These are phyloP conservation scores for Rhizophagus prolifer DNA, from an alignment of 192 early-diverging fungal species.

Conservation along the genomic window DNA sequence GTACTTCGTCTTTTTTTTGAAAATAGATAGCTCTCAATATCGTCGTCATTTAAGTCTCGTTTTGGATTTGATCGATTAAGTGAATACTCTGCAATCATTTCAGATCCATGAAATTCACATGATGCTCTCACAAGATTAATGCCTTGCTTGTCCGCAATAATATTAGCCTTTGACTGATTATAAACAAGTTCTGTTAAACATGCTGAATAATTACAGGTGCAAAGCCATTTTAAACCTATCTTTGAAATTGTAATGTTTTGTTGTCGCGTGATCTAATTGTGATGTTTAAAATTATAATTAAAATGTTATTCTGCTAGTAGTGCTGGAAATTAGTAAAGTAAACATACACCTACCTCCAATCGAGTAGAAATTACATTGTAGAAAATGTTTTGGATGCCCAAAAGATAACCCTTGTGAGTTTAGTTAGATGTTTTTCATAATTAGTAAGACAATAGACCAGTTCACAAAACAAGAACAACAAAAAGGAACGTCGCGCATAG, in stretches of 20 bases:
- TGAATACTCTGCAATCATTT: neutral
- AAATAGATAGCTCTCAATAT: no score
- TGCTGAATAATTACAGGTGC: neutral
- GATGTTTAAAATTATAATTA: neutral
- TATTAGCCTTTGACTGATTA: neutral
- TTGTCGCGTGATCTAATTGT: neutral
- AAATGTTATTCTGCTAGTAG: neutral
- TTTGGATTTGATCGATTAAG: neutral
- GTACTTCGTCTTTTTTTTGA: no score
- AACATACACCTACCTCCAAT: neutral
- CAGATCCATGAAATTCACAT: neutral
- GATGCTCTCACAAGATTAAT: neutral
- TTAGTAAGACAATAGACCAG: neutral
- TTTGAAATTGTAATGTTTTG: neutral
- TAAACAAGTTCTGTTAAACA: neutral
- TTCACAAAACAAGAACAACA: neutral
- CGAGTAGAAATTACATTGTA: neutral
- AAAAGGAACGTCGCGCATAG: neutral
- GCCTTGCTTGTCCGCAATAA: neutral
- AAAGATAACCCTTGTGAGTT: neutral
- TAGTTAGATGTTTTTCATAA: neutral
- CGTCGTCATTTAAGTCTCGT: no score
- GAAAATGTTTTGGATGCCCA: neutral
- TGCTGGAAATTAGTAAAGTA: neutral
- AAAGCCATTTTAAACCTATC: neutral